These are phyloP conservation scores for Diaporthe citriasiana DNA, from an alignment of 2,329 filamentous ascomycete species.

Conservation along the genomic window DNA sequence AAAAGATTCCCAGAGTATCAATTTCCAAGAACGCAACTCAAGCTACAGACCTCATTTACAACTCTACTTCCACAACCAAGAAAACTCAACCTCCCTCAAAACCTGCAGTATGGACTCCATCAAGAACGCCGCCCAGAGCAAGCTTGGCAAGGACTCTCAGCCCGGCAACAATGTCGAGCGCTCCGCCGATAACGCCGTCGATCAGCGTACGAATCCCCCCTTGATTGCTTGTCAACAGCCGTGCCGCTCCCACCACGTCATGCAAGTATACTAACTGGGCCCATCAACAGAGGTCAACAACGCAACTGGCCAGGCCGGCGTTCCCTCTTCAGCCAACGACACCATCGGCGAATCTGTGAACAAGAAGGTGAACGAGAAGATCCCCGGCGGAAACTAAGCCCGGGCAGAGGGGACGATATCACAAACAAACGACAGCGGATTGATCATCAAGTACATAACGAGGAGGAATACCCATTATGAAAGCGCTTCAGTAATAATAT, in stretches of 20 bases:
- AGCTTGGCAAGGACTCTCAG: constrained; percentile 44
- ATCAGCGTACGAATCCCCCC: constrained; percentile 40
- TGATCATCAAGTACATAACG: background rate
- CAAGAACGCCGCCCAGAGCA: constrained; percentile 39
- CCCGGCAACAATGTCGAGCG: constrained; percentile 44
- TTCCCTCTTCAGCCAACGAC: constrained; percentile 40
- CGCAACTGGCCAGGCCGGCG: constrained; percentile 40
- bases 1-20: background rate
- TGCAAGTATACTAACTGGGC: background rate
- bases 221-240: background rate
- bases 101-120: constrained; percentile 32
- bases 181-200: constrained; percentile 41
- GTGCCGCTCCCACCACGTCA: no score
- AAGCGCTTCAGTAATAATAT: constrained; percentile 13
- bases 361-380: constrained; percentile 44
- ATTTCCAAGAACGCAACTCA: background rate
- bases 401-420: background rate
- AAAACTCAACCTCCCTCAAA: background rate
- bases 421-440: background rate
- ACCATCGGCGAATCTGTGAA: constrained; percentile 42
- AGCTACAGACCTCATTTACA: background rate
- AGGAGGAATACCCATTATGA: background rate
- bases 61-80: background rate
- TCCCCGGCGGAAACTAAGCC: constrained; percentile 44
- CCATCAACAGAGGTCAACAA: constrained; percentile 41